Evolutionary conservation across 495 filamentous ascomycete genomes (phyloP), one percentile per base, ranked within the genome.

Genomic region (Talaromyces trachyspermus): DNA sequence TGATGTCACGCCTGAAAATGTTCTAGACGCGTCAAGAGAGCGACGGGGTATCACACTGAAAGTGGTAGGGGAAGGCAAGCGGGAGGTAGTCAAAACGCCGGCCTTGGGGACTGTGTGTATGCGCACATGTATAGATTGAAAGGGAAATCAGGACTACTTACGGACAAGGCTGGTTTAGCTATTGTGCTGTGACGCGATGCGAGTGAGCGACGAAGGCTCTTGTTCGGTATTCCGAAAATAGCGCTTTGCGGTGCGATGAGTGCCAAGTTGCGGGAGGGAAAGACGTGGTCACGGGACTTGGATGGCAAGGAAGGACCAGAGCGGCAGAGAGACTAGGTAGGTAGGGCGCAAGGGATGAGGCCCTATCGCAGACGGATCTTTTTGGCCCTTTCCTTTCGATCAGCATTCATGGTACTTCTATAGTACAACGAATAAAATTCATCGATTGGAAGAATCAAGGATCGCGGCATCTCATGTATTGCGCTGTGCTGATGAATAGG

Each of bases 91-190:
- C n/a, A n/a, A n/a, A n/a, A n/a, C n/a, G n/a, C n/a, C n/a, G n/a
- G n/a, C n/a, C 50, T 36, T 55, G 52, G 52, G 54, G 49, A 45
- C 48, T 17, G 47, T 10, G 49, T 48, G 39, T 14, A 42, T 42
- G 39, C 49, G 43, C 48, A 46, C 40, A 50, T 2, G 10, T 32
- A 32, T 1, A 33, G 20, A 45, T 8, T 41, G 12, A 45, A 40
- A 50, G 39, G 54, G 25, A 38, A 45, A 51, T 48, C 38, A 56
- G 53, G 30, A 46, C 3, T 64, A 72, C 69, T 64, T 72, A 72
- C 69, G 66, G 67, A 72, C 63, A 65, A 71, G 65, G 65, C 57
- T 71, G 66, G 66, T 64, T 42, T 56, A 55, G 64, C 59, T 63
- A 62, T 63, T 15, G 14, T n/a, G n/a, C n/a, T 64, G 65, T 68